These are phyloP conservation scores for Cercospora beticola DNA, from an alignment of 2,329 filamentous ascomycete genomes.

Conservation along the genomic window DNA sequence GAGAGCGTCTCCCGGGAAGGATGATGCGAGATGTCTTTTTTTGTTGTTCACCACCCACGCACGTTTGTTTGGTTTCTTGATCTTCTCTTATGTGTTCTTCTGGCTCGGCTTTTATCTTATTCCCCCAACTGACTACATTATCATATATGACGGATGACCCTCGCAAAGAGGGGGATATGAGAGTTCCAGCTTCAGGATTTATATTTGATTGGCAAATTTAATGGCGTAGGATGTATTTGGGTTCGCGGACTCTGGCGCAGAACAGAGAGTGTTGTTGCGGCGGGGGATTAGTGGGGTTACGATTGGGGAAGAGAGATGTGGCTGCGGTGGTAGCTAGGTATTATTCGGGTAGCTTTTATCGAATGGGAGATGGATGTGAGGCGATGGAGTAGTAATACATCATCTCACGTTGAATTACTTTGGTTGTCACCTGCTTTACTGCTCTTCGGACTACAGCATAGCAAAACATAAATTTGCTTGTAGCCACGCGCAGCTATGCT, in stretches of 20 bases:
- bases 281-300: background rate
- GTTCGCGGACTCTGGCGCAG: background rate
- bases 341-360: background rate
- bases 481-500: background rate
- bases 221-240: slow-evolving; percentile 1
- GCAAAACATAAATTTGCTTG: background rate
- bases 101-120: slow-evolving; percentile 1
- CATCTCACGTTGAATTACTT: background rate
- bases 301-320: background rate
- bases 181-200: slow-evolving; percentile 7
- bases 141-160: background rate
- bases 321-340: background rate
- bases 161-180: background rate
- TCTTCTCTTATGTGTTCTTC: background rate
- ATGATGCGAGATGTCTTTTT: background rate
- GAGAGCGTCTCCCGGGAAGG: background rate
- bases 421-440: background rate
- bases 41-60: background rate
- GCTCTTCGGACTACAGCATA: background rate
- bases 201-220: background rate
- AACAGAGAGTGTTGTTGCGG: background rate
- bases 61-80: background rate
- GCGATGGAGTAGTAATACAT: background rate
- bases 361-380: background rate
- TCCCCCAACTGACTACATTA: background rate